These are phyloP conservation scores for Metarhizium robertsii DNA, from an alignment of 2,329 filamentous ascomycete species.

Conservation along the genomic window DNA sequence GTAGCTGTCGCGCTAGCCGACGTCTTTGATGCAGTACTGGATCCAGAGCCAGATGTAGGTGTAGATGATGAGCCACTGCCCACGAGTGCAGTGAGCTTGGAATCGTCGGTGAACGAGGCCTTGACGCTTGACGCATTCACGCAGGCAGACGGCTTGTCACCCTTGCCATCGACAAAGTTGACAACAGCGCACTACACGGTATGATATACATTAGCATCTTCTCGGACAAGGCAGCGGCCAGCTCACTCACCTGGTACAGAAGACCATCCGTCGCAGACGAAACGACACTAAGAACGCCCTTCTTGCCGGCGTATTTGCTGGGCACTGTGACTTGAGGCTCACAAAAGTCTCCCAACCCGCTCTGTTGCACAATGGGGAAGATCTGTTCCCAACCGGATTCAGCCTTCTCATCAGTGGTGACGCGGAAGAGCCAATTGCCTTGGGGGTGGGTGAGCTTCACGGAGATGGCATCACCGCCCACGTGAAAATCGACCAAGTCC, in stretches of 20 bases:
- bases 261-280: slow-evolving; percentile 44
- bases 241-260: slow-evolving; percentile 41
- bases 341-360: slow-evolving; percentile 45
- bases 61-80: slow-evolving; percentile 7
- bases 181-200: slow-evolving; percentile 41
- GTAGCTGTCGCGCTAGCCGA: slow-evolving; percentile 12
- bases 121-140: slow-evolving; percentile 23
- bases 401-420: slow-evolving; percentile 39
- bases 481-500: slow-evolving; percentile 45
- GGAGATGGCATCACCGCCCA: slow-evolving; percentile 44
- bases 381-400: slow-evolving; percentile 44
- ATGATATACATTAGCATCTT: slow-evolving; percentile 2
- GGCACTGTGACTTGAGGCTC: slow-evolving; percentile 38
- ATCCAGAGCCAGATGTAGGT: slow-evolving; percentile 2
- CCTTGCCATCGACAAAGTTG: slow-evolving; percentile 41
- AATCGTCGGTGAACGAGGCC: slow-evolving; percentile 22
- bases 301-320: slow-evolving; percentile 40
- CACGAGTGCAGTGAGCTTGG: slow-evolving; percentile 24
- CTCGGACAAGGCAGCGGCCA: neutral
- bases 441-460: slow-evolving; percentile 40
- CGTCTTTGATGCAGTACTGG: slow-evolving; percentile 10
- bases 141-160: slow-evolving; percentile 21
- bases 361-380: slow-evolving; percentile 44
- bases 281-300: slow-evolving; percentile 44
- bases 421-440: slow-evolving; percentile 48